Evolutionary conservation across 768 basidiomycete species (phyloP).

Genomic region (Obba rivulosa): DNA sequence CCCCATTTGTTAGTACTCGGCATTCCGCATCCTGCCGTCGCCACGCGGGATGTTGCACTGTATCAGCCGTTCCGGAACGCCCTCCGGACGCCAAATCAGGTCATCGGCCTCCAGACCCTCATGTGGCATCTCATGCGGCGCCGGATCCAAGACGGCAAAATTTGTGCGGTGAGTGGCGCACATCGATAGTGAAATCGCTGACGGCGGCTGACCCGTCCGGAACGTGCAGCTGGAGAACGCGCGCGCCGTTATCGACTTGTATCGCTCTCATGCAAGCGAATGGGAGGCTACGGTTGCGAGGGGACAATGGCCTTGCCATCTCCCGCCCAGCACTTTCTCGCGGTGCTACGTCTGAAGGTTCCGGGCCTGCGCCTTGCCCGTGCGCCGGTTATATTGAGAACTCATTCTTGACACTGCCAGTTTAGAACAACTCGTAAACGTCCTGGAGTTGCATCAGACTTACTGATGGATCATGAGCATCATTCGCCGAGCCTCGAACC

Average conservation of each 20-base stretch:
- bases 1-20: conserved; percentile 54
- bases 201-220: conserved; percentile 1
- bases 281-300: conserved; percentile 62
- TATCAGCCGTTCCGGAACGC: conserved; percentile 79
- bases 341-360: conserved; percentile 59
- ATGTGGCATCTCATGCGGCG: conserved; percentile 81
- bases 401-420: no score
- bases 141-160: conserved; percentile 65
- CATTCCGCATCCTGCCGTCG: conserved; percentile 72
- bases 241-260: conserved; percentile 48
- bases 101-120: conserved; percentile 71
- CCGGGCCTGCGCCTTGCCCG: neutral
- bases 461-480: no score
- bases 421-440: no score
- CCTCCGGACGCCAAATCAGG: conserved; percentile 57
- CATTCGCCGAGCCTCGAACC: no score
- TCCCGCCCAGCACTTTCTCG: conserved; percentile 77
- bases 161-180: conserved; percentile 57
- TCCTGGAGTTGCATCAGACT: no score
- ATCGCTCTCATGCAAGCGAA: conserved; percentile 50
- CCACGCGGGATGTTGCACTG: conserved; percentile 75
- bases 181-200: neutral
- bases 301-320: conserved; percentile 68
- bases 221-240: conserved; percentile 69
- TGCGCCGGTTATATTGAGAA: neutral